A percentile compares a stretch with the other conserved stretches of the same genome.
Evolutionary conservation across 805 yeast species (phyloP).

Genomic region (Starmerella sp.): DNA sequence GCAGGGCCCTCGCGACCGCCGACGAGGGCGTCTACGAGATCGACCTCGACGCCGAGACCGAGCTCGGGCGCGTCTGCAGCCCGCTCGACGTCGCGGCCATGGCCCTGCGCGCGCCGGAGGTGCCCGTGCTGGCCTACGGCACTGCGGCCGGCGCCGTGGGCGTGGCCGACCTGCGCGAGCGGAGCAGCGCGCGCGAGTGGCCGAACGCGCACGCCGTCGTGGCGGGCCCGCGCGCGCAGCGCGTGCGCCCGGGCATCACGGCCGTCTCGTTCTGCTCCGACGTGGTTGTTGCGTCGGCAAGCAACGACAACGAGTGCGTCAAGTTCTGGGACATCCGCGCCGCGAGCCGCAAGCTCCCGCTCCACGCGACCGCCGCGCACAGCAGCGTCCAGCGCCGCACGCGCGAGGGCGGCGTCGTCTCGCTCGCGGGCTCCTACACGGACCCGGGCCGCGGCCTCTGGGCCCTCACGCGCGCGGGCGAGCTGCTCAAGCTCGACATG

Average conservation of each 20-base stretch:
- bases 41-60: neutral
- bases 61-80: neutral
- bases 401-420: neutral
- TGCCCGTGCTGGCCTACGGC: conserved; percentile 5
- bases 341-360: conserved; percentile 4
- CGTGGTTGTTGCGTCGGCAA: conserved; percentile 16
- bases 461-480: conserved; percentile 18
- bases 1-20: neutral
- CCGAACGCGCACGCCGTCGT: conserved; percentile 4
- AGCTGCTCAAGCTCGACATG: conserved; percentile 10
- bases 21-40: neutral
- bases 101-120: neutral
- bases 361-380: conserved; percentile 1
- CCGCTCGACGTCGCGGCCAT: neutral
- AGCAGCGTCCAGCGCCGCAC: neutral
- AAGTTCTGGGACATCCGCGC: conserved; percentile 26
- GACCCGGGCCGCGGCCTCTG: conserved; percentile 16
- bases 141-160: conserved; percentile 5
- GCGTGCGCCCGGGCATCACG: conserved; percentile 11
- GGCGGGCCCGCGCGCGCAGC: conserved; percentile 5
- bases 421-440: neutral
- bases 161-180: conserved; percentile 8
- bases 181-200: neutral
- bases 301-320: conserved; percentile 16
- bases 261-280: conserved; percentile 22